Evolutionary conservation across 2,329 filamentous ascomycete species (phyloP), one percentile per base, ranked within the genome.

Genomic region (Fusarium agapanthi): DNA sequence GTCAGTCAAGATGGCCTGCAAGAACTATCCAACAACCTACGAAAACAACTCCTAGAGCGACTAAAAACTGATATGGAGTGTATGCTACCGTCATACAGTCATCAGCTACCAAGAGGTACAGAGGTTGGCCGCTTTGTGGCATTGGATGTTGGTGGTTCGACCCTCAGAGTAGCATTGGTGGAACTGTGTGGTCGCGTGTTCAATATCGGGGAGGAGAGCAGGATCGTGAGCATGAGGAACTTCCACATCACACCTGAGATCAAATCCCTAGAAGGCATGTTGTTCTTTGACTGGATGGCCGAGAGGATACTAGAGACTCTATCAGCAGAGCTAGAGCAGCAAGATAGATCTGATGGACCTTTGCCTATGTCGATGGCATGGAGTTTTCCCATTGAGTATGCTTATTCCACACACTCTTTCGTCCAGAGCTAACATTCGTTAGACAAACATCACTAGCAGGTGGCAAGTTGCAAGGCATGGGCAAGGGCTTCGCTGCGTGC

Each of bases 281-380:
- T 80, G 1, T 92, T 92, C 76, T 93, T 92, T 73, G 86, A 90
- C 77, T 93, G 91, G 91, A 90, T 92, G 86, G 90, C 90, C 2
- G 83, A 84, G 45, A 86, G 85, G 70, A 90, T 92, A 74, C 79
- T 83, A 57, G 87, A 91, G 54, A 89, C 89, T 3, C 81, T 92
- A 16, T 80, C 82, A 12, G 82, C 82, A 47, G 85, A 84, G 24
- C 76, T 83, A 28, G 81, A 83, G 48, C 78, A 80, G 7, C 80
- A 78, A 28, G 79, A 82, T 64, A 78, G 74, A 47, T 77, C 80
- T 10, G 81, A 83, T 30, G 79, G 82, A 5, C 84, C 87, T 34
- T 81, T 92, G 57, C 86, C 86, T 14, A 84, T 91, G 81, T 90
- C 90, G 3, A 79, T 92, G 68, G 88, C 90, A 11, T 92, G 90